Base-by-base conservation (phyloP, 2,329 filamentous ascomycete genomes). In the Coniosporium tulheliwenetii region DNA sequence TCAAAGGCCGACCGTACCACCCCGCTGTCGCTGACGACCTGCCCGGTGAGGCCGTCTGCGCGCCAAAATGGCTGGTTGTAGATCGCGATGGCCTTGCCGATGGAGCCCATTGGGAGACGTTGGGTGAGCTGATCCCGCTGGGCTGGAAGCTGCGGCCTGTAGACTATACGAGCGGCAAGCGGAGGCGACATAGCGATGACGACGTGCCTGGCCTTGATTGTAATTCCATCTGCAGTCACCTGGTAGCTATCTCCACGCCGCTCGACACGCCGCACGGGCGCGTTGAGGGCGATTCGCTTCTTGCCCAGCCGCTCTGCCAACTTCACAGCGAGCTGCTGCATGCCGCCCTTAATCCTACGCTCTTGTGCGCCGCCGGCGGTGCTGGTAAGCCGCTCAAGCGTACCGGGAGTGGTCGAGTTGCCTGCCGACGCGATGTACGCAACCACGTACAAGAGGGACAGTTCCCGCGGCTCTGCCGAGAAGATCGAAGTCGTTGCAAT, bases 41-140 rank as follows among this genome's bases (percentile, higher is more conserved):
- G 49, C 9, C 48, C 52, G 14, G 50, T 50, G 3, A 53, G 39
- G 1, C 46, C 46, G 5, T 40, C 26, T 1, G 40, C 36, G 3
- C 51, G 41, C 50, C 51, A 52, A 41, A 48, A 52, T 3, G 52
- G 46, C 1, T 35, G 40, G 3, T 34, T 13, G 41, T 46, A 47
- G 31, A 47, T 46, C 0, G 43, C 42, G 13, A 40, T 47, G 10
- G 41, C 44, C 41, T 47, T 47, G 36, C 42, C 41, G 26, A 43
- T 30, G 32, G 40, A 39, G 13, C 46, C 46, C 42, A 47, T 44
- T 36, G 40, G 42, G 30, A 43, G 40, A 8, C 37, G 32, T 34
- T 47, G 40, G 7, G 42, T 43, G n/a, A 48, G 39, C 33, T 44
- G 38, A 16, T 44, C 38, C 10, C 41, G 40, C 10, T 15, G 8